Evolutionary conservation across 1,139 yeast genomes (phyloP).

Genomic region (Yamadazyma jaroonii): DNA sequence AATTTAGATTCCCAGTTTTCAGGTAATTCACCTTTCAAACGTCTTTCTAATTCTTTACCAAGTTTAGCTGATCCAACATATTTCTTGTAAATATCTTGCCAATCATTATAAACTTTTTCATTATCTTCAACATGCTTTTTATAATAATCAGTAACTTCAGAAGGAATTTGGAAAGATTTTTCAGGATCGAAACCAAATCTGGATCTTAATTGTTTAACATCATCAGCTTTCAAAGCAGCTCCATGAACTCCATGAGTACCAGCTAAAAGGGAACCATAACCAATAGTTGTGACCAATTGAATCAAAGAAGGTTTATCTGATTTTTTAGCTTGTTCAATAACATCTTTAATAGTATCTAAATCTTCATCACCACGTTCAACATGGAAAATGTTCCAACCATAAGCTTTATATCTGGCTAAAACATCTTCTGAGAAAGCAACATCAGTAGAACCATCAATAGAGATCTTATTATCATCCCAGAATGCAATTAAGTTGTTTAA

Average conservation of each 20-base stretch:
- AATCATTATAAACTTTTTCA: constrained; percentile 63
- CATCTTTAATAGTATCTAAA: constrained; percentile 65
- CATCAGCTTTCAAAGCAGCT: constrained; percentile 93
- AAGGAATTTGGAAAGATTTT: constrained; percentile 74
- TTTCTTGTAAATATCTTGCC: constrained; percentile 63
- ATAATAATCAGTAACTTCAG: constrained; percentile 76
- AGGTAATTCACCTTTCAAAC: constrained; percentile 81
- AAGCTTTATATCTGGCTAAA: constrained; percentile 76
- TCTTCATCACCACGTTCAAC: constrained; percentile 84
- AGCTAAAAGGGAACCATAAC: constrained; percentile 82
- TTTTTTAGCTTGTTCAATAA: constrained; percentile 69
- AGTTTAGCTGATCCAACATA: constrained; percentile 67
- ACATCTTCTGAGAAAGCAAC: constrained; percentile 97
- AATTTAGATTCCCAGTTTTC: constrained; percentile 73
- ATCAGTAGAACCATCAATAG: constrained; percentile 92
- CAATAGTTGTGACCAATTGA: constrained; percentile 87
- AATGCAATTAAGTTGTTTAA: constrained; percentile 91
- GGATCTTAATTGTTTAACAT: constrained; percentile 80
- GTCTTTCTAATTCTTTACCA: constrained; percentile 72
- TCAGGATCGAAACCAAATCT: constrained; percentile 88
- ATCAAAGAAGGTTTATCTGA: constrained; percentile 87
- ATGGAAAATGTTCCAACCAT: constrained; percentile 88
- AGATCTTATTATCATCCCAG: constrained; percentile 96
- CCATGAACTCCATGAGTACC: constrained; percentile 98
- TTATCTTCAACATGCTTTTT: constrained; percentile 54